These are phyloP conservation scores for Perkinsus marinus DNA, from an alignment of 169 alveolate species.

Conservation along the genomic window DNA sequence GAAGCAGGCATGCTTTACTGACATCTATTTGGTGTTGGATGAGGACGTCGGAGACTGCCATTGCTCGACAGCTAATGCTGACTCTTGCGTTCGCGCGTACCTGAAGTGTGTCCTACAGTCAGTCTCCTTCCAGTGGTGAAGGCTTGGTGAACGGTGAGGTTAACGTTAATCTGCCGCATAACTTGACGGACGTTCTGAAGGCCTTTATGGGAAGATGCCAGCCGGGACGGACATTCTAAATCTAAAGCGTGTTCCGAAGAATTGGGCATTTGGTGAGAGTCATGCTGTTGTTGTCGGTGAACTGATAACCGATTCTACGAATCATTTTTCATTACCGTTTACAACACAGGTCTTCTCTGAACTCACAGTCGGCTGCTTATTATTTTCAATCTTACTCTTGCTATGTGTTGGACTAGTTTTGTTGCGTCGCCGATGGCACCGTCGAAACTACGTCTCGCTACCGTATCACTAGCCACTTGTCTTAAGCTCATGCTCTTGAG, in stretches of 20 bases:
- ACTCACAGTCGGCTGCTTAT: too few species aligned
- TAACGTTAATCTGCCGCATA: background rate
- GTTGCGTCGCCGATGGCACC: too few species aligned
- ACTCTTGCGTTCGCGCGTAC: background rate
- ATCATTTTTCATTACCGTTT: background rate
- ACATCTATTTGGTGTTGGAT: background rate
- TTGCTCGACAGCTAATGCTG: background rate
- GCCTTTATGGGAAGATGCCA: background rate
- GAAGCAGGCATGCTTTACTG: background rate
- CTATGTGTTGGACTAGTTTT: too few species aligned
- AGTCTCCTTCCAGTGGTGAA: background rate
- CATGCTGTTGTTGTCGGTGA: background rate
- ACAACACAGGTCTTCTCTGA: too few species aligned
- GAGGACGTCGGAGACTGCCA: background rate
- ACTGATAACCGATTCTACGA: background rate
- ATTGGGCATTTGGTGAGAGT: background rate
- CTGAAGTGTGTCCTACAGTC: background rate
- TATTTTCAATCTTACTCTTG: too few species aligned
- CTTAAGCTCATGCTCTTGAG: too few species aligned
- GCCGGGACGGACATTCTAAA: background rate
- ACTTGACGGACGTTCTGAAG: background rate
- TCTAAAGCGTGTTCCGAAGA: background rate
- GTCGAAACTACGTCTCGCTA: too few species aligned
- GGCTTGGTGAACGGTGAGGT: background rate
- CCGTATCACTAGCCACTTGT: too few species aligned